phyloP scores from a whole-genome alignment of 1,284 basidiomycete species.

The Tilletia walkeri region DNA sequence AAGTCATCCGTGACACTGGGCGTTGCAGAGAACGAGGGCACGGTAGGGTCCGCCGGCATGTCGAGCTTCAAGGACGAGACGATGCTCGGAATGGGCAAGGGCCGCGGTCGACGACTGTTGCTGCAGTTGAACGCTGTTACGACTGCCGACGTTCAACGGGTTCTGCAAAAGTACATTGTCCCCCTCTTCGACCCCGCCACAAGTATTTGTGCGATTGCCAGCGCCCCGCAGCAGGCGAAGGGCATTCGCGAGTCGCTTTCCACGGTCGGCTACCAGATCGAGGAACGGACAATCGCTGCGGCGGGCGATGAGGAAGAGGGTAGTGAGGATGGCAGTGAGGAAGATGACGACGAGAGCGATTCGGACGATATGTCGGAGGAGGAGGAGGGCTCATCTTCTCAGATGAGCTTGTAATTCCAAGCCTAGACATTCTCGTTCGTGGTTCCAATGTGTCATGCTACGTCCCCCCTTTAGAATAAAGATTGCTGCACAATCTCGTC shows the following conservation, averaged over 20 bases:
- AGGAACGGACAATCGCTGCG: constrained; percentile 70
- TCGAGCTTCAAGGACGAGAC: constrained; percentile 42
- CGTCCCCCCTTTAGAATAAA: too few relatives aligned
- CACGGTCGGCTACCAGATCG: constrained; percentile 73
- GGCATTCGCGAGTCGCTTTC: constrained; percentile 69
- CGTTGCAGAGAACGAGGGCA: constrained; percentile 77
- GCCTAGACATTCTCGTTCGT: background rate
- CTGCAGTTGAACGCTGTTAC: constrained; percentile 64
- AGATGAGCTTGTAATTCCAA: background rate
- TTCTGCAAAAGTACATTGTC: constrained; percentile 74
- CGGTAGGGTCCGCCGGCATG: constrained; percentile 74
- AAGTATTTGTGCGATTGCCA: constrained; percentile 78
- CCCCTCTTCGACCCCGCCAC: constrained; percentile 78
- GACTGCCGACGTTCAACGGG: constrained; percentile 70
- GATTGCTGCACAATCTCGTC: too few relatives aligned
- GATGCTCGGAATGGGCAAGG: constrained; percentile 40
- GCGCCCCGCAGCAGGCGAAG: constrained; percentile 75
- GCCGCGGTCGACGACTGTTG: constrained; percentile 36
- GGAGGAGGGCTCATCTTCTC: background rate
- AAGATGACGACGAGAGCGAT: constrained; percentile 24
- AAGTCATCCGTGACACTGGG: constrained; percentile 86
- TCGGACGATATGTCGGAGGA: constrained; percentile 15
- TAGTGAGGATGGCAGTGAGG: constrained; percentile 18
- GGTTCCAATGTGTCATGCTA: background rate
- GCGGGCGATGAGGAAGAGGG: constrained; percentile 53